phyloP scores from a whole-genome alignment of 768 basidiomycete species.

The Lactarius indigo region DNA sequence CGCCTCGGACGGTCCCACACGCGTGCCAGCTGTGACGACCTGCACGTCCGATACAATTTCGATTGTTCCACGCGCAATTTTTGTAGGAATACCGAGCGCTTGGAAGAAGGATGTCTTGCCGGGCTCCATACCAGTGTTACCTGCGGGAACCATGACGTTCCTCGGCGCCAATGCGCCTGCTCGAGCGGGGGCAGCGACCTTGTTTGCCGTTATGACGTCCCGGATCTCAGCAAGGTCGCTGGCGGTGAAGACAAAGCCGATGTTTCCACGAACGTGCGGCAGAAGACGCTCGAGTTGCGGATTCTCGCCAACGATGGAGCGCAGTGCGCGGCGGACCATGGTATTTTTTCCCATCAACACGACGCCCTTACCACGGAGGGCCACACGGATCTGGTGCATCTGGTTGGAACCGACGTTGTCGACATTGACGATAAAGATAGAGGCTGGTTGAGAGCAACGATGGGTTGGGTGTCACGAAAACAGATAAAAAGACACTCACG shows the following conservation, averaged over 20 bases:
- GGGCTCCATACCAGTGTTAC: conserved; percentile 99
- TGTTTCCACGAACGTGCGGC: conserved; percentile 94
- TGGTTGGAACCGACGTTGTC: conserved; percentile 99
- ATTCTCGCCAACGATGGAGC: conserved; percentile 81
- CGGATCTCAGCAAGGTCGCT: conserved; percentile 93
- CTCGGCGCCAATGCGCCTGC: conserved; percentile 94
- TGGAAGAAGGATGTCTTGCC: conserved; percentile 99
- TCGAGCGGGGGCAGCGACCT: conserved; percentile 97
- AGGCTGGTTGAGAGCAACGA: conserved; percentile 51
- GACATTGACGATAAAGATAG: conserved; percentile 98
- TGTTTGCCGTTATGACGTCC: conserved; percentile 91
- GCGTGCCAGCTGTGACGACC: conserved; percentile 87
- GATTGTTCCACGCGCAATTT: conserved; percentile 99
- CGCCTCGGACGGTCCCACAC: conserved; percentile 96
- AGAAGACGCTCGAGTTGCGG: conserved; percentile 97
- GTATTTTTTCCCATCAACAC: conserved; percentile 99
- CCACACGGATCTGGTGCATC: conserved; percentile 95
- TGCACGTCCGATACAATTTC: conserved; percentile 98
- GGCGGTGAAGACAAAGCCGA: conserved; percentile 97
- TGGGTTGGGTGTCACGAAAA: neutral
- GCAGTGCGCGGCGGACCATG: conserved; percentile 98
- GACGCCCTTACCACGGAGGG: conserved; percentile 94
- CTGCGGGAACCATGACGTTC: conserved; percentile 88
- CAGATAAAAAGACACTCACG: conserved; percentile 46
- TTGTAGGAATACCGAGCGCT: conserved; percentile 98